A percentile compares a stretch with the other conserved stretches of the same genome.
Conservation (phyloP, 163 green algal species). For the Volvox carteri region DNA sequence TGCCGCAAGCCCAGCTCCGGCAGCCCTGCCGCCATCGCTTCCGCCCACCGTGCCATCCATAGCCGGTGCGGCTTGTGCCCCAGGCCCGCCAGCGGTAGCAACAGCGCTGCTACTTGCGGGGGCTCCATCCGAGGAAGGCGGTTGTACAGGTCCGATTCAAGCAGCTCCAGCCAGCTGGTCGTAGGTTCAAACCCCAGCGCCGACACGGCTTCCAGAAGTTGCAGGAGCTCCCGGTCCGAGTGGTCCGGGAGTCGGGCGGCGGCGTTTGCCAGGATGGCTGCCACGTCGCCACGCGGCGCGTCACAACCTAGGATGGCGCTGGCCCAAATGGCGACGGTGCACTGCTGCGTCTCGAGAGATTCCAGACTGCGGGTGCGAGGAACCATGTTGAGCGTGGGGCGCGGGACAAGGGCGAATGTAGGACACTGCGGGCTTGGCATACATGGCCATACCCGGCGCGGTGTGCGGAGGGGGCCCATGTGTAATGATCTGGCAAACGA, state of each 20-base stretch:
- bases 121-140: slow-evolving; percentile 15
- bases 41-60: slow-evolving; percentile 58
- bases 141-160: slow-evolving; percentile 40
- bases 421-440: too few relatives aligned
- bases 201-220: slow-evolving; percentile 43
- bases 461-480: too few relatives aligned
- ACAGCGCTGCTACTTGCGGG: slow-evolving; percentile 34
- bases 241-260: slow-evolving; percentile 3
- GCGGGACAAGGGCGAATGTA: too few relatives aligned
- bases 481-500: too few relatives aligned
- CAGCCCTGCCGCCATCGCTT: neutral
- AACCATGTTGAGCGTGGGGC: too few relatives aligned
- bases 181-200: slow-evolving; percentile 22
- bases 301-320: slow-evolving; percentile 4
- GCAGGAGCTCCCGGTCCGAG: slow-evolving; percentile 30
- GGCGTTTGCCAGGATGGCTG: neutral
- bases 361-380: neutral
- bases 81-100: slow-evolving; percentile 49
- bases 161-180: slow-evolving; percentile 35
- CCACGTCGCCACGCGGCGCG: slow-evolving; percentile 3
- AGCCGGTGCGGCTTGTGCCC: slow-evolving; percentile 28
- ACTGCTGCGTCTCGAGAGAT: slow-evolving; percentile 12
- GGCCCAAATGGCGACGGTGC: slow-evolving; percentile 45
- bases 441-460: too few relatives aligned
- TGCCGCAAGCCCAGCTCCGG: neutral